phyloP scores from a whole-genome alignment of 148 eudicot genomes.

The Chenopodium suecicum region DNA sequence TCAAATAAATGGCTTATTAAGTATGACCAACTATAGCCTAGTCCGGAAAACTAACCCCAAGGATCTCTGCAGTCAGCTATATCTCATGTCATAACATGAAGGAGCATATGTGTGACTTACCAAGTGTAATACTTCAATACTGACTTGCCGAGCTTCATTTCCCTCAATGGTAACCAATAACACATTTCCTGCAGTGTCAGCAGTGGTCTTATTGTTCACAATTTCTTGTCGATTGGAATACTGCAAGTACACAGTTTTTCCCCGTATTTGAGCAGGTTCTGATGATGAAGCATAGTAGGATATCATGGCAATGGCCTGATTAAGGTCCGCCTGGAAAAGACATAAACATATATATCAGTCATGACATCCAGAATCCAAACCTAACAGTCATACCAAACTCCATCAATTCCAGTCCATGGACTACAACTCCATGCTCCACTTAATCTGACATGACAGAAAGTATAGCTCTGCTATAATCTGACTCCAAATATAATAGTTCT shows the following conservation, averaged over 20 bases:
- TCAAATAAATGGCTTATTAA: slow-evolving; percentile 67
- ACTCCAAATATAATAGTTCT: background rate
- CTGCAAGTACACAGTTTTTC: slow-evolving; percentile 94
- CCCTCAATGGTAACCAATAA: slow-evolving; percentile 97
- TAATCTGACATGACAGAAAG: background rate
- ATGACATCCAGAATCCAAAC: slow-evolving; percentile 8
- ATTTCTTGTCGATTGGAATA: slow-evolving; percentile 98
- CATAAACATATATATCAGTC: slow-evolving; percentile 8
- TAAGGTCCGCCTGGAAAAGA: slow-evolving; percentile 70
- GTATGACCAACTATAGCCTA: slow-evolving; percentile 53
- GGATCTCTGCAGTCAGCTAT: slow-evolving; percentile 37
- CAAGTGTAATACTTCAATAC: slow-evolving; percentile 96
- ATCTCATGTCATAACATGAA: slow-evolving; percentile 30
- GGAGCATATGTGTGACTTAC: slow-evolving; percentile 51
- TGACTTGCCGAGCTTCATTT: slow-evolving; percentile 93
- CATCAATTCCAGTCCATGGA: background rate
- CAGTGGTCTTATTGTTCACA: slow-evolving; percentile 96
- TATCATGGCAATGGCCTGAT: slow-evolving; percentile 98
- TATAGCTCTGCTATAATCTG: background rate
- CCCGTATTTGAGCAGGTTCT: slow-evolving; percentile 97
- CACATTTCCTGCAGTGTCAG: slow-evolving; percentile 94
- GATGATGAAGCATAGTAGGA: slow-evolving; percentile 97
- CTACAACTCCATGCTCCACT: background rate
- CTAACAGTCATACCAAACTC: background rate
- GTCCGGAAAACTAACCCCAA: slow-evolving; percentile 40